A percentile compares a stretch with the other conserved stretches of the same genome.
phyloP scores from a whole-genome alignment of 2,329 filamentous ascomycete species.

The Talaromyces sp. region DNA sequence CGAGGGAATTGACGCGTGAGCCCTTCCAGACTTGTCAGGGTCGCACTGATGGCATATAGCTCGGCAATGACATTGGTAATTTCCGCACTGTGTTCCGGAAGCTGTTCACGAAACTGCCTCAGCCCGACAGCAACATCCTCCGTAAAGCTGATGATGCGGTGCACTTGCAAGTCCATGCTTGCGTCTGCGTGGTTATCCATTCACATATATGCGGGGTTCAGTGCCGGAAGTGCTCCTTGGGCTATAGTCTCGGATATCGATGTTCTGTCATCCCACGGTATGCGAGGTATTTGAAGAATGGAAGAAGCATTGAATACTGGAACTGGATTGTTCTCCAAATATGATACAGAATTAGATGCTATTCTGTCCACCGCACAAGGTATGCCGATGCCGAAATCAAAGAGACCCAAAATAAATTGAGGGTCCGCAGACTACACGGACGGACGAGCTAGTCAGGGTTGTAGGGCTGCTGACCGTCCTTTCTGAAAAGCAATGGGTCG shows the following conservation, averaged over 20 bases:
- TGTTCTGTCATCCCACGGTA: not conserved
- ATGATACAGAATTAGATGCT: not conserved
- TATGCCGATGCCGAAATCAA: slow-evolving; percentile 1
- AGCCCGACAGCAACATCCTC: slow-evolving; percentile 54
- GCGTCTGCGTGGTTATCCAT: slow-evolving; percentile 25
- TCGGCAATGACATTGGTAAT: slow-evolving; percentile 54
- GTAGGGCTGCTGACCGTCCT: slow-evolving; percentile 9
- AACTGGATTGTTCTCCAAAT: not conserved
- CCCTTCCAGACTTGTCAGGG: slow-evolving; percentile 48
- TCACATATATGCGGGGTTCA: slow-evolving; percentile 12
- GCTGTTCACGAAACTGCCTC: slow-evolving; percentile 47
- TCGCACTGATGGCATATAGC: slow-evolving; percentile 53
- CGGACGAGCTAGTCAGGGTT: not conserved
- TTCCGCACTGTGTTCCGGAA: slow-evolving; percentile 50
- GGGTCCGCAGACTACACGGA: not conserved
- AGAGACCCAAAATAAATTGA: not conserved
- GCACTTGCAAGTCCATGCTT: slow-evolving; percentile 38
- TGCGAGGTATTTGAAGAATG: not conserved
- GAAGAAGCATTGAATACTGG: slow-evolving; percentile 1
- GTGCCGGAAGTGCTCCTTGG: not conserved
- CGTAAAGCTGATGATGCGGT: slow-evolving; percentile 46
- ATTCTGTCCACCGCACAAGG: not conserved
- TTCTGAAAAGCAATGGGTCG: not conserved
- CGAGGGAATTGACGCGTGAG: slow-evolving; percentile 40
- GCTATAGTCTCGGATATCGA: not conserved